phyloP scores from a whole-genome alignment of 768 basidiomycete genomes.

The Neoboletus magnificus region DNA sequence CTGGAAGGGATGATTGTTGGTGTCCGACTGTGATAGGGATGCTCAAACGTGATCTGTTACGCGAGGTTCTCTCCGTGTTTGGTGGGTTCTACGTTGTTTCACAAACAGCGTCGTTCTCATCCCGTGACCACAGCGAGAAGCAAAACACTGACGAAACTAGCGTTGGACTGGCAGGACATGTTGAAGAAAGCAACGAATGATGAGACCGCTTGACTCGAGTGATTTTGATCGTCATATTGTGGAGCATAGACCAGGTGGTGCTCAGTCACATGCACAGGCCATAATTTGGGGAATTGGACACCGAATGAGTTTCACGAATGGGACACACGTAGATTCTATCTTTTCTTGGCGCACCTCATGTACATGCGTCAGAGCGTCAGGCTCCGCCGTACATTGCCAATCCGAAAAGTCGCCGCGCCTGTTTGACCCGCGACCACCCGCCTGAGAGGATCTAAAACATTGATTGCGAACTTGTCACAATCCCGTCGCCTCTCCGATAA shows the following conservation, averaged over 20 bases:
- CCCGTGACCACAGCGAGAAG: slow-evolving; percentile 51
- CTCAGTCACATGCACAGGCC: not conserved
- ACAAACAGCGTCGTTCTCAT: slow-evolving; percentile 2
- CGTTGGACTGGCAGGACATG: slow-evolving; percentile 78
- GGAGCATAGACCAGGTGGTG: not conserved
- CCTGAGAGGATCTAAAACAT: not conserved
- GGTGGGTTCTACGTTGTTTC: slow-evolving; percentile 46
- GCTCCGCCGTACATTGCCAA: not conserved
- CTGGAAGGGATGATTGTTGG: slow-evolving; percentile 63
- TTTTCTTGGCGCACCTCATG: not conserved
- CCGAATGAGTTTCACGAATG: not conserved
- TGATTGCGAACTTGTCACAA: not conserved
- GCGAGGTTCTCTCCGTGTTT: slow-evolving; percentile 75
- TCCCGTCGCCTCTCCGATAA: not conserved
- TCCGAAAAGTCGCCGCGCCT: not conserved
- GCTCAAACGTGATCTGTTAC: slow-evolving; percentile 76
- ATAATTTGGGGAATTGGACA: not conserved
- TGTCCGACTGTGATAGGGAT: slow-evolving; percentile 65
- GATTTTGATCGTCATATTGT: not conserved
- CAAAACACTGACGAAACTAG: slow-evolving; percentile 71
- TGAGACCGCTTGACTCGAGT: slow-evolving; percentile 33
- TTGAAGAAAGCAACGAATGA: slow-evolving; percentile 62
- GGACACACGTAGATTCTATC: not conserved
- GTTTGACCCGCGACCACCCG: not conserved
- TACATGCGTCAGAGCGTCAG: not conserved